phyloP scores from a whole-genome alignment of 1,139 yeast species.

The Komagataea norvegica region DNA sequence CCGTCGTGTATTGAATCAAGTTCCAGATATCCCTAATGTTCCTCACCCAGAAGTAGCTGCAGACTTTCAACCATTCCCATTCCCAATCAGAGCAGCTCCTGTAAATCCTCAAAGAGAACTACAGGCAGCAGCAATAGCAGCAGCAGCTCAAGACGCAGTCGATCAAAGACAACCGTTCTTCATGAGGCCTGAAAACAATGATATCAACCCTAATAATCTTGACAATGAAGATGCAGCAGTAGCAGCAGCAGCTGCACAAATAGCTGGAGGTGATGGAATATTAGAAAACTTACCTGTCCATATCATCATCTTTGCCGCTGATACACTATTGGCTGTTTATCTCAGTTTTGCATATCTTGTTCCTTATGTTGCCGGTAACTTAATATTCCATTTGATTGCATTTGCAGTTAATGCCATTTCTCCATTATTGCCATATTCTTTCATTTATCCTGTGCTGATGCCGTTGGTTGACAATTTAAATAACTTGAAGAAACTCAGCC shows the following conservation, averaged over 20 bases:
- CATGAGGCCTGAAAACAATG: too few relatives aligned
- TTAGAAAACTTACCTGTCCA: slow-evolving; percentile 17
- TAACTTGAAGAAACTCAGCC: slow-evolving; percentile 1
- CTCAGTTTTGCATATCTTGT: slow-evolving; percentile 46
- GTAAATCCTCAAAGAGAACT: slow-evolving; percentile 11
- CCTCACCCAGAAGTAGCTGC: slow-evolving; percentile 12
- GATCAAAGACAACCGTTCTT: background rate
- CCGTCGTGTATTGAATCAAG: slow-evolving; percentile 6
- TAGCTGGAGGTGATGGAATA: slow-evolving; percentile 12
- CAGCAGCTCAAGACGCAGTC: background rate
- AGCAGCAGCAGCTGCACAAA: slow-evolving; percentile 13
- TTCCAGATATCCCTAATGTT: slow-evolving; percentile 18
- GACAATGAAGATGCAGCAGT: background rate
- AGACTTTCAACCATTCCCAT: slow-evolving; percentile 12
- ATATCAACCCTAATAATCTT: background rate
- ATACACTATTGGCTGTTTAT: slow-evolving; percentile 40
- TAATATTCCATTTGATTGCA: slow-evolving; percentile 11
- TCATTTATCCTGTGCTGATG: background rate
- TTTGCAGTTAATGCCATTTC: too few relatives aligned
- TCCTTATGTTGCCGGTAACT: slow-evolving; percentile 50
- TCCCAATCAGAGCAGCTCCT: slow-evolving; percentile 12
- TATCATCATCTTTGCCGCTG: slow-evolving; percentile 32
- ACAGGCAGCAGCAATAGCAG: slow-evolving; percentile 9
- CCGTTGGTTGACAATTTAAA: background rate
- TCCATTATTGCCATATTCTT: background rate